phyloP scores from a whole-genome alignment of 148 eudicot species.

The Chenopodium album region DNA sequence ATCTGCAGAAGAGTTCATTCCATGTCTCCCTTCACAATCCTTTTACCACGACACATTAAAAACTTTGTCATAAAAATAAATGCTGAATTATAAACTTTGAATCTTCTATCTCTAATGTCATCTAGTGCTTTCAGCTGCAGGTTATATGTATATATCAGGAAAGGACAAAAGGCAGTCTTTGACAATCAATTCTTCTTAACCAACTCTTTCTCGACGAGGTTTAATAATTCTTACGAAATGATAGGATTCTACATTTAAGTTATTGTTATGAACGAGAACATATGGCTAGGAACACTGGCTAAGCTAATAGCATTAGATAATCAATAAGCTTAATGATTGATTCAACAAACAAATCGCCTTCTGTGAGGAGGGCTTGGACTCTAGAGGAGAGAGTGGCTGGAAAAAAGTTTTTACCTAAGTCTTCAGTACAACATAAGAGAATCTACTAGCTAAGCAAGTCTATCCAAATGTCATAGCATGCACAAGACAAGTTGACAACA shows the following conservation, averaged over 20 bases:
- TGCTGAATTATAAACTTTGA: constrained; percentile 17
- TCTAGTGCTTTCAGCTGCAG: constrained; percentile 26
- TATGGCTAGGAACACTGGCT: not conserved
- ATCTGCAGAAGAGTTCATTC: constrained; percentile 36
- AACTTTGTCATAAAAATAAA: constrained; percentile 21
- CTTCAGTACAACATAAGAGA: not conserved
- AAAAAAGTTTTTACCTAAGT: not conserved
- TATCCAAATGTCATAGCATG: not conserved
- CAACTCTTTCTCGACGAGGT: not conserved
- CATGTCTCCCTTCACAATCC: constrained; percentile 35
- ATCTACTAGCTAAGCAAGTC: not conserved
- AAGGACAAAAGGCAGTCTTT: not conserved
- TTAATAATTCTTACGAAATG: not conserved
- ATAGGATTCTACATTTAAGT: not conserved
- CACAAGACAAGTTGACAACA: not conserved
- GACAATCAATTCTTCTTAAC: not conserved
- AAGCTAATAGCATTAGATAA: too few relatives aligned
- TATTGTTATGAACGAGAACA: not conserved
- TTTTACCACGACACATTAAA: constrained; percentile 38
- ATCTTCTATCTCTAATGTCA: constrained; percentile 11
- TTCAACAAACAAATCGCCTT: not conserved
- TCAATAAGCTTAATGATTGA: not conserved
- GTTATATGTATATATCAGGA: constrained; percentile 1
- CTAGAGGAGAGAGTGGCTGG: not conserved
- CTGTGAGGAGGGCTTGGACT: not conserved